phyloP scores from a whole-genome alignment of 768 basidiomycete species.

The Lepiota brunneoincarnata region DNA sequence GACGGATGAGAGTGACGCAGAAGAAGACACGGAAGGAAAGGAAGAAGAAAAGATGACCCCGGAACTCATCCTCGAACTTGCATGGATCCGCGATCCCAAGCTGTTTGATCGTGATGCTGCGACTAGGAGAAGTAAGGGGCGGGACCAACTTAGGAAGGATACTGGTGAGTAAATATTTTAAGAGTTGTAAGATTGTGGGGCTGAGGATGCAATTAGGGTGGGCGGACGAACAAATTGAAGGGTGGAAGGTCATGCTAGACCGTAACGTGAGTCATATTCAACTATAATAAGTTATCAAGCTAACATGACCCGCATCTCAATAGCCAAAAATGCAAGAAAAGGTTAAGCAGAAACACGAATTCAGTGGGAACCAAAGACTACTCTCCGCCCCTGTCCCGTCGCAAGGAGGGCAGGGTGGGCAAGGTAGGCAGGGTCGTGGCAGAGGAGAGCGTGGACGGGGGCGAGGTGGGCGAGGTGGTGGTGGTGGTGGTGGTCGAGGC shows the following conservation, averaged over 20 bases:
- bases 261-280: slow-evolving; percentile 61
- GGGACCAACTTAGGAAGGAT: slow-evolving; percentile 61
- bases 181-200: not conserved
- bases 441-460: slow-evolving; percentile 21
- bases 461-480: slow-evolving; percentile 30
- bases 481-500: slow-evolving; percentile 36
- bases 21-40: slow-evolving; percentile 26
- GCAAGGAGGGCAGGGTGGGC: slow-evolving; percentile 6
- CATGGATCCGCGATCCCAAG: slow-evolving; percentile 73
- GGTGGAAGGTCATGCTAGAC: slow-evolving; percentile 90
- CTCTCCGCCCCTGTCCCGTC: slow-evolving; percentile 2
- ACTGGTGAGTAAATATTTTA: slow-evolving; percentile 47
- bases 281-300: not conserved
- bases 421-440: slow-evolving; percentile 26
- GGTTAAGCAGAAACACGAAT: slow-evolving; percentile 74
- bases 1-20: slow-evolving; percentile 33
- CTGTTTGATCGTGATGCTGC: slow-evolving; percentile 74
- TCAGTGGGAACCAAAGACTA: slow-evolving; percentile 56
- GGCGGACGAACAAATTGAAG: slow-evolving; percentile 86
- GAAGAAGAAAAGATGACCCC: slow-evolving; percentile 28
- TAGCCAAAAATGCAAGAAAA: slow-evolving; percentile 69
- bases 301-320: not conserved
- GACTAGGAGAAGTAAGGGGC: slow-evolving; percentile 66
- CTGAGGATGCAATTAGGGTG: slow-evolving; percentile 44
- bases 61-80: slow-evolving; percentile 70